phyloP scores from a whole-genome alignment of 1,284 basidiomycete species.

The Moniliella sp. region DNA sequence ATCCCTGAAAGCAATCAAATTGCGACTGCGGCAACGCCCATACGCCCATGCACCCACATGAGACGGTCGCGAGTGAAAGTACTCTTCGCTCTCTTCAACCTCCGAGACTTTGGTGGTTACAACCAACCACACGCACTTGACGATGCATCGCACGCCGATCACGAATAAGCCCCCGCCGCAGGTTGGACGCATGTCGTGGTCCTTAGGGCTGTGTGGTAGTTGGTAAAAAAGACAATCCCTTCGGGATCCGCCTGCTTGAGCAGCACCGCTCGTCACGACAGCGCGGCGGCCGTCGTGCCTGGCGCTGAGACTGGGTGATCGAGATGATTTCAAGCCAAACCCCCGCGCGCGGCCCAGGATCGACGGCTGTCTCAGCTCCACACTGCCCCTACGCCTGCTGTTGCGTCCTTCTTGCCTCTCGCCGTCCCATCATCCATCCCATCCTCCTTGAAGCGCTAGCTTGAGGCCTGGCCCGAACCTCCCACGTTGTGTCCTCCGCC shows the following conservation, averaged over 20 bases:
- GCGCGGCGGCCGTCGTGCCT: slow-evolving; percentile 29
- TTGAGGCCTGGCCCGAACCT: too few species aligned
- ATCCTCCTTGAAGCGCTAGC: too few species aligned
- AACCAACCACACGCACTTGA: slow-evolving; percentile 65
- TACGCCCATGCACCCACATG: slow-evolving; percentile 67
- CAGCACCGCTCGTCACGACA: slow-evolving; percentile 69
- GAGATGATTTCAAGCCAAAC: too few species aligned
- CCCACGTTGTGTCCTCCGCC: too few species aligned
- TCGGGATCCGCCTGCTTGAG: slow-evolving; percentile 51
- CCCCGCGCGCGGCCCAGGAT: too few species aligned
- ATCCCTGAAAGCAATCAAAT: slow-evolving; percentile 49
- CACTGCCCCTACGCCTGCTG: too few species aligned
- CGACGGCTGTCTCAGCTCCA: too few species aligned
- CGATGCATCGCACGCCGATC: slow-evolving; percentile 73
- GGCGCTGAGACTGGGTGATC: too few species aligned
- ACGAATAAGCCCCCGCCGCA: slow-evolving; percentile 57
- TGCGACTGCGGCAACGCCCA: slow-evolving; percentile 74
- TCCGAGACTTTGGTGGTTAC: slow-evolving; percentile 52
- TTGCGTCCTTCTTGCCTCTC: too few species aligned
- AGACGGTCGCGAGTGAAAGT: slow-evolving; percentile 62
- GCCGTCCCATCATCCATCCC: too few species aligned
- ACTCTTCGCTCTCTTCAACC: slow-evolving; percentile 56
- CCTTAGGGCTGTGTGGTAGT: slow-evolving; percentile 72
- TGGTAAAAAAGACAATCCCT: slow-evolving; percentile 86
- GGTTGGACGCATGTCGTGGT: slow-evolving; percentile 50